A percentile compares a stretch with the other conserved stretches of the same genome.
Evolutionary conservation across 2,329 filamentous ascomycete genomes (phyloP).

Genomic region (Phialophora chinensis): DNA sequence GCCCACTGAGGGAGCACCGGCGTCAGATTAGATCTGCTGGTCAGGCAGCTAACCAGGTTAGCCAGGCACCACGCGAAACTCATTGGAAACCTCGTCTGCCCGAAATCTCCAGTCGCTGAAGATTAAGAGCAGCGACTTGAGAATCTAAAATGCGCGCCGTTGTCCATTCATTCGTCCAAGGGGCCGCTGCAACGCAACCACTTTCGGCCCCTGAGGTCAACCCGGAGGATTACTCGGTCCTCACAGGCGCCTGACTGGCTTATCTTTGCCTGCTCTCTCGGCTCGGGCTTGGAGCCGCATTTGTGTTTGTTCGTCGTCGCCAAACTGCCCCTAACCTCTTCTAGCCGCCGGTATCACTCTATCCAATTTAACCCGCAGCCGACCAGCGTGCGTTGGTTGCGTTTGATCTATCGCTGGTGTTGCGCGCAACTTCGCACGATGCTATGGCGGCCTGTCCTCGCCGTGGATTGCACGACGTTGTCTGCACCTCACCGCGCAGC

Average conservation of each 20-base stretch:
- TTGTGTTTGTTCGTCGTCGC: conserved; percentile 4
- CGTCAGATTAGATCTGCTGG: conserved; percentile 20
- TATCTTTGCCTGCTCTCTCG: conserved; percentile 15
- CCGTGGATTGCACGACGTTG: conserved; percentile 16
- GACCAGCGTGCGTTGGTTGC: conserved; percentile 20
- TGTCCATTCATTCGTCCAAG: conserved; percentile 20
- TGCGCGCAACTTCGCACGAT: conserved; percentile 16
- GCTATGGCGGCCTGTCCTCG: conserved; percentile 6
- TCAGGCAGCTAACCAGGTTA: conserved; percentile 14
- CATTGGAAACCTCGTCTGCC: conserved; percentile 31
- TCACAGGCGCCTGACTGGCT: conserved; percentile 12
- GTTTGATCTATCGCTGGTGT: conserved; percentile 29
- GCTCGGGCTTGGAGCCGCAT: conserved; percentile 20
- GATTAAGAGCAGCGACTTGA: conserved; percentile 15
- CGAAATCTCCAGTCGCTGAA: conserved; percentile 15
- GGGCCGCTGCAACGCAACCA: conserved; percentile 16
- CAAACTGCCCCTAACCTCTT: conserved; percentile 13
- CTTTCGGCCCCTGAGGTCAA: conserved; percentile 21
- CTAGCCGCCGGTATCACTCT: conserved; percentile 27
- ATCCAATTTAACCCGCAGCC: conserved; percentile 26
- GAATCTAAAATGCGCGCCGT: conserved; percentile 22
- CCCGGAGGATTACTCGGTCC: conserved; percentile 15
- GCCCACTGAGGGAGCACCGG: conserved; percentile 26
- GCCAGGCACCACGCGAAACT: conserved; percentile 31
- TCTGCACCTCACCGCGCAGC: conserved; percentile 10